Percentiles rank a stretch among this genome's conserved stretches.
Conservation (phyloP, 148 eudicot species). For the Chenopodium quinoa region DNA sequence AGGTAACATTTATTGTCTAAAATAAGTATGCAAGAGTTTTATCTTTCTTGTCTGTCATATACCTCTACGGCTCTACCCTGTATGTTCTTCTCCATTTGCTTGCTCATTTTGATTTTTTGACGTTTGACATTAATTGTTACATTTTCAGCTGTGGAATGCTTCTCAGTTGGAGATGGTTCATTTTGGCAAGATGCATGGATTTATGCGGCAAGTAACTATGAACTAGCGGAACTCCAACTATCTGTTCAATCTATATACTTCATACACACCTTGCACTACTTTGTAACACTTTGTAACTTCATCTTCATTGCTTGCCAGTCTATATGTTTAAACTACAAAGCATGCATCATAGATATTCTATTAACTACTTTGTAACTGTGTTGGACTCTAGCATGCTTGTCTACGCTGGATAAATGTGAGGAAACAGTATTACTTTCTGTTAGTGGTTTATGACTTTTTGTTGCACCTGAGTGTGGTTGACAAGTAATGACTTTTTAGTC, state of each 20-base stretch:
- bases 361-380: background rate
- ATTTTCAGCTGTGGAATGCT: conserved; percentile 95
- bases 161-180: conserved; percentile 96
- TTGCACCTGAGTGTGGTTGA: background rate
- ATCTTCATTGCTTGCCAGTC: background rate
- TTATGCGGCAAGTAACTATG: conserved; percentile 80
- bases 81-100: background rate
- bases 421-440: background rate
- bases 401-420: background rate
- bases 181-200: conserved; percentile 95
- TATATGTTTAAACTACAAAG: background rate
- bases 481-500: background rate
- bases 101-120: background rate
- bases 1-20: conserved; percentile 34
- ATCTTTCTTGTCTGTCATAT: background rate
- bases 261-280: background rate
- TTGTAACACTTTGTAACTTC: background rate
- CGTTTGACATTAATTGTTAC: conserved; percentile 7
- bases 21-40: background rate
- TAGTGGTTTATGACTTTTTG: background rate
- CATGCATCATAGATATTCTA: background rate
- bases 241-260: background rate
- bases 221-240: background rate
- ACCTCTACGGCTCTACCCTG: no score
- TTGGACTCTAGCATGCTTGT: background rate